A percentile compares a stretch with the other conserved stretches of the same genome.
phyloP scores from a whole-genome alignment of 2,329 filamentous ascomycete species.

The Fusarium palustre region DNA sequence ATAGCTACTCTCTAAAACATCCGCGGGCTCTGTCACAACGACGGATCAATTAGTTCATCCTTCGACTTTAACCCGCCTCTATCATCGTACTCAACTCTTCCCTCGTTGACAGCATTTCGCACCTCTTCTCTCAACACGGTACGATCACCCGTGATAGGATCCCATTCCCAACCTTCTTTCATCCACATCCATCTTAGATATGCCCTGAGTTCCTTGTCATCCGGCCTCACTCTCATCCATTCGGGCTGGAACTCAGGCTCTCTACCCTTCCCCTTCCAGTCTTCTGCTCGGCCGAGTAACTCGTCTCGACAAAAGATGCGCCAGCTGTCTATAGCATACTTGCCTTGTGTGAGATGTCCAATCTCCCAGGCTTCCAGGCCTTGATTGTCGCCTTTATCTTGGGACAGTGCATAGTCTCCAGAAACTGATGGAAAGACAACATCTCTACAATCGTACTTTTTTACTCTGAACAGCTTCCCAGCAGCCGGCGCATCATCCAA shows the following conservation, averaged over 20 bases:
- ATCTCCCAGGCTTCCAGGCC: constrained; percentile 77
- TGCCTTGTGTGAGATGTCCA: constrained; percentile 83
- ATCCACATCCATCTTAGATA: constrained; percentile 94
- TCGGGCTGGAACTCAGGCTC: constrained; percentile 77
- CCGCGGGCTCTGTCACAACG: neutral
- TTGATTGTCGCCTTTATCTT: constrained; percentile 8
- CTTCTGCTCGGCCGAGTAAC: constrained; percentile 72
- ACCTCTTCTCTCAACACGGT: constrained; percentile 64
- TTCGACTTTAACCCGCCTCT: constrained; percentile 59
- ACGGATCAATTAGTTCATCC: neutral
- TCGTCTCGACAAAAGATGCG: constrained; percentile 91
- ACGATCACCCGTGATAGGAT: constrained; percentile 75
- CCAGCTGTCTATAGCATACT: constrained; percentile 90
- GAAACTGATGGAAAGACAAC: constrained; percentile 36
- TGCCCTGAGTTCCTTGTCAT: constrained; percentile 89
- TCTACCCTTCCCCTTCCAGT: constrained; percentile 72
- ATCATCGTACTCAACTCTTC: constrained; percentile 68
- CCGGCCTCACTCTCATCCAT: constrained; percentile 87
- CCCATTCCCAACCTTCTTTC: constrained; percentile 85
- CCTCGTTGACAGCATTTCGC: constrained; percentile 67
- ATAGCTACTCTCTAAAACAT: neutral
- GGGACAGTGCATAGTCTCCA: neutral
- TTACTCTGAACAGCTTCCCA: constrained; percentile 66
- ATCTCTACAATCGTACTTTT: constrained; percentile 58
- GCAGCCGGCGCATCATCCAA: constrained; percentile 69